Percentiles rank a stretch among this genome's conserved stretches.
These are phyloP conservation scores for Xylaria bambusicola DNA, from an alignment of 495 filamentous ascomycete species.

Conservation along the genomic window DNA sequence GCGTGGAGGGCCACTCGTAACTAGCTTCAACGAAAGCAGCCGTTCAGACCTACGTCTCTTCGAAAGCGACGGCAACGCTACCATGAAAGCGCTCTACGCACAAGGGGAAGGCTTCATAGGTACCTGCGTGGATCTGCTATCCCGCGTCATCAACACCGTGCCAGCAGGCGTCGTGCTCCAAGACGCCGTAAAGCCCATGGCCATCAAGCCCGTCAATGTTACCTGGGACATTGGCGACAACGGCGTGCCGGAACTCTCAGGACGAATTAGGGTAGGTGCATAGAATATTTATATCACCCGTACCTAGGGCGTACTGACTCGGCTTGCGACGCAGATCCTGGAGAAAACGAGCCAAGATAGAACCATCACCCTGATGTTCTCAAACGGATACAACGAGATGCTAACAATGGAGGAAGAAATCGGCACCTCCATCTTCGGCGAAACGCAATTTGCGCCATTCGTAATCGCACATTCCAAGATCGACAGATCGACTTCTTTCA, in stretches of 20 bases:
- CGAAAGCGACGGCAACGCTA: slow-evolving; percentile 49
- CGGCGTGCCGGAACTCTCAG: slow-evolving; percentile 23
- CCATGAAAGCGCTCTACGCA: slow-evolving; percentile 41
- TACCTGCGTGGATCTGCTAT: slow-evolving; percentile 43
- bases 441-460: slow-evolving; percentile 24
- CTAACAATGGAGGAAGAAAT: slow-evolving; percentile 19
- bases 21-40: slow-evolving; percentile 36
- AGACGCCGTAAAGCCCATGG: slow-evolving; percentile 44
- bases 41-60: slow-evolving; percentile 50
- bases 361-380: slow-evolving; percentile 25
- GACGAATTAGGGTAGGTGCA: slow-evolving; percentile 28
- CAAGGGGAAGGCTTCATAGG: slow-evolving; percentile 39
- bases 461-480: slow-evolving; percentile 13
- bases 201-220: slow-evolving; percentile 48
- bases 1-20: slow-evolving; percentile 44
- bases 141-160: slow-evolving; percentile 53
- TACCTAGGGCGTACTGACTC: background rate
- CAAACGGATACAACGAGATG: slow-evolving; percentile 24
- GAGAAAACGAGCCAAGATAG: slow-evolving; percentile 8
- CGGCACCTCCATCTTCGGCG: slow-evolving; percentile 27
- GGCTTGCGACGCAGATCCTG: background rate
- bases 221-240: slow-evolving; percentile 26
- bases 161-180: slow-evolving; percentile 43
- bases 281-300: background rate
- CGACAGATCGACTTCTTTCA: slow-evolving; percentile 22